Base-by-base conservation (phyloP, 2,329 filamentous ascomycete species). In the Mycosphaerella arachidis region DNA sequence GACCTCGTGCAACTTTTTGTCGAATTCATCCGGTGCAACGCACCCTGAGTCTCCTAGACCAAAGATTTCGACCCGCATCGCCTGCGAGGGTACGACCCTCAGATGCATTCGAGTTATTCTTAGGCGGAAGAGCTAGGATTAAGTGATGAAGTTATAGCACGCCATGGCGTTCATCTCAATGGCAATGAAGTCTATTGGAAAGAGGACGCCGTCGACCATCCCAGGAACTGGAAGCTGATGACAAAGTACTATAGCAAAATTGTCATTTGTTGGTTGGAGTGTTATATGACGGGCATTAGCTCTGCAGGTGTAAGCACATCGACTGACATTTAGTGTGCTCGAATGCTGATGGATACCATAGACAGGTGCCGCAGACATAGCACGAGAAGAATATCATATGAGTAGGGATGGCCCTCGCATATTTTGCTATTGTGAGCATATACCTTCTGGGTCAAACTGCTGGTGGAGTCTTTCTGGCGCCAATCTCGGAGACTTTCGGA, bases 401-500 rank as follows among this genome's bases (percentile, higher is more conserved):
- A 62, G 60, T 29, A 58, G 63, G 16, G n/a, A n/a, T n/a, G n/a
- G 63, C 56, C 13, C 56, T 65, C 4, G 60, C 56, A 16, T 64
- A 63, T 46, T 66, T 66, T 12, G 64, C 40, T 8, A 65, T 66
- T 20, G 63, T 63, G 1, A 61, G 58, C 2, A 67, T 72, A 2
- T 63, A 63, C 50, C 61, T 58, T 30, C 67, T 76, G 1, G 74
- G 74, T 4, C 74, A 77, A 58, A 73, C 72, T 3, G 33, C 75
- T 6, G 75, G 73, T 4, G 73, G 73, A 4, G 70, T 75, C 8
- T 31, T 76, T 6, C 70, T 75, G 48, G 71, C 74, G 3, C 73
- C 75, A 1, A 68, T 75, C 7, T 75, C 74, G 1, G 74, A 76
- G 59, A 67, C 73, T 0, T 74, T 74, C 33, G 75, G 75, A 0